A percentile compares a stretch with the other conserved stretches of the same genome.
phyloP scores from a whole-genome alignment of 768 basidiomycete species.

The Mycena leptocephala region DNA sequence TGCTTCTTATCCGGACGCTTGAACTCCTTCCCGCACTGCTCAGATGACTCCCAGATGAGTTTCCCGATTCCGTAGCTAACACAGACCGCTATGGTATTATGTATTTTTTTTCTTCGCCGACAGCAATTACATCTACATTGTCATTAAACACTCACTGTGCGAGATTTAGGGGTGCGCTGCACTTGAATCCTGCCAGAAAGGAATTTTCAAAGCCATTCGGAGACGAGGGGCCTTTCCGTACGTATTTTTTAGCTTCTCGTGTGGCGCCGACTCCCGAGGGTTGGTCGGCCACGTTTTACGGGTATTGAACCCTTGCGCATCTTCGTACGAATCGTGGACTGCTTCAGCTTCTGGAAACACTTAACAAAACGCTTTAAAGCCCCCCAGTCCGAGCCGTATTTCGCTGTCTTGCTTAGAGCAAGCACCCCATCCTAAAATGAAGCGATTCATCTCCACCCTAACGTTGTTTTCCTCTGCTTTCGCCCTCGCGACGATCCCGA shows the following conservation, averaged over 20 bases:
- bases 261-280: conserved; percentile 19
- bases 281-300: conserved; percentile 14
- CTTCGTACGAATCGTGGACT: not conserved
- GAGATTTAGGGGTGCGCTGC: not conserved
- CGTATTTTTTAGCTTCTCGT: conserved; percentile 19
- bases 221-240: conserved; percentile 9
- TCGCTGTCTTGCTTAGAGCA: conserved; percentile 10
- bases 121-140: not conserved
- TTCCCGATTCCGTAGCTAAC: not conserved
- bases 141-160: not conserved
- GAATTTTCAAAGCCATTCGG: not conserved
- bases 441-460: not conserved
- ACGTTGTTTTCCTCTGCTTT: conserved; percentile 12
- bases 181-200: not conserved
- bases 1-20: conserved; percentile 25
- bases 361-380: not conserved
- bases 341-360: conserved; percentile 25
- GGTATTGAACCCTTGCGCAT: not conserved
- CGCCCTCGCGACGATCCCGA: conserved; percentile 16
- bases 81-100: conserved; percentile 2
- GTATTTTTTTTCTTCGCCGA: not conserved
- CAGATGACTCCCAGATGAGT: not conserved
- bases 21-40: conserved; percentile 1
- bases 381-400: not conserved
- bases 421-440: conserved; percentile 4